Evolutionary conservation across 495 filamentous ascomycete genomes (phyloP), one percentile per base, ranked within the genome.

Genomic region (Margaritispora aquatica): DNA sequence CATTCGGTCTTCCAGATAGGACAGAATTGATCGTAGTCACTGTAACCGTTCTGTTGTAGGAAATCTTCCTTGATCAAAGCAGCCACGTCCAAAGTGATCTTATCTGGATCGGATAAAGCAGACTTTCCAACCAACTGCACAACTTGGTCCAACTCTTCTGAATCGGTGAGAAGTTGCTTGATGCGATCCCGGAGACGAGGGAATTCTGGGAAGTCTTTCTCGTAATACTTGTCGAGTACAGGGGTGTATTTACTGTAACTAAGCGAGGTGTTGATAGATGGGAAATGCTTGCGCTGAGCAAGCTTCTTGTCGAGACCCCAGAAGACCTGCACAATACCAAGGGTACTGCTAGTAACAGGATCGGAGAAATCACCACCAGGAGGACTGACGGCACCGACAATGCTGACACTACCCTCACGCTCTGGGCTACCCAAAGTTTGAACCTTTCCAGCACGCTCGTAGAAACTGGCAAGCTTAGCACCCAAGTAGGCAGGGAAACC

Each of bases 301-400:
- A 99, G 84, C 77, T 97, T 97, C 85, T 99, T 97, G 77, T 99
- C 94, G 29, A 98, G 80, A 79, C 94, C 95, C 94, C 94, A 99
- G 80, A 99, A 97, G 59, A 99, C 94, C 68, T 99, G 94, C 67
- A 97, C 95, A 70, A 99, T 99, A 84, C 89, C 84, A 21, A 99
- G 84, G 7, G 95, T 99, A 70, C 87, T 86, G 64, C 82, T 89
- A 15, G 95, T 99, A 70, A 99, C 95, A 21, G 94, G 94, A 75
- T 99, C 94, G 48, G 94, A 96, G 83, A 97, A 99, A 79, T 99
- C 94, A 81, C 95, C 94, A 75, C 92, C 94, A 2, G 94, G 94
- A 44, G 94, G 94, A 63, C 90, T 96, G 72, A 99, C 94, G 56
- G 94, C 94, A 68, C 91, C 94, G 67, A 99, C 94, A 68, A 99